Percentiles rank a stretch among this genome's conserved stretches.
Evolutionary conservation across 2,329 filamentous ascomycete genomes (phyloP).

Genomic region (Xylaria sp.): DNA sequence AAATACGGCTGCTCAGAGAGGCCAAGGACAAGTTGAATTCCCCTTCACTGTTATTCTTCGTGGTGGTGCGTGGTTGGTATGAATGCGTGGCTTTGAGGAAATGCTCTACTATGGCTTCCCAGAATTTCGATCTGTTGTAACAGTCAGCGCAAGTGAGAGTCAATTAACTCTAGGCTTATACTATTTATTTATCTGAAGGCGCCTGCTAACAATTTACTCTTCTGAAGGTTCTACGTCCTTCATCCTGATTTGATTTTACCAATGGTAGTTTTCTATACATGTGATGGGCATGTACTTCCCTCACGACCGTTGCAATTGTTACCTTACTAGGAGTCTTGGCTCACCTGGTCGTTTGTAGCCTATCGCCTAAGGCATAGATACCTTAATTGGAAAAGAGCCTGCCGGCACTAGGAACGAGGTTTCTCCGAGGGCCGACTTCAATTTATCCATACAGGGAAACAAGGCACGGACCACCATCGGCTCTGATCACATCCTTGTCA

Average conservation of each 20-base stretch:
- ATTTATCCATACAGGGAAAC: slow-evolving; percentile 4
- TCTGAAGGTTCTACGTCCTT: too few species aligned
- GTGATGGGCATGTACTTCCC: not conserved
- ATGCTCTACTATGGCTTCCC: not conserved
- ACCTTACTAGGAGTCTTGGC: not conserved
- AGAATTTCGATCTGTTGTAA: not conserved
- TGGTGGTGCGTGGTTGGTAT: not conserved
- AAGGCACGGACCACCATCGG: slow-evolving; percentile 17
- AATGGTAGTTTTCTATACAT: not conserved
- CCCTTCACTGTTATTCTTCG: not conserved
- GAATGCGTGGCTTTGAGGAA: not conserved
- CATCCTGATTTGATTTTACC: not conserved
- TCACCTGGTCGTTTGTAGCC: slow-evolving; percentile 5
- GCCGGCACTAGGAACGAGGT: slow-evolving; percentile 14
- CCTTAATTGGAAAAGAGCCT: slow-evolving; percentile 24
- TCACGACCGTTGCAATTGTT: not conserved
- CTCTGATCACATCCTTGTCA: slow-evolving; percentile 17
- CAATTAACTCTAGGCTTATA: not conserved
- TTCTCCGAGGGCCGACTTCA: slow-evolving; percentile 30
- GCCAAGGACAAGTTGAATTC: not conserved
- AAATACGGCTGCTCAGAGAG: slow-evolving; percentile 4
- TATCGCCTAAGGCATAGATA: slow-evolving; percentile 15
- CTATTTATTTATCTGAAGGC: not conserved
- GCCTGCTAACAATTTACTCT: not conserved
- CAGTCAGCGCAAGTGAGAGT: not conserved